Evolutionary conservation across 495 filamentous ascomycete species (phyloP), one percentile per base, ranked within the genome.

Genomic region (Bacidia rubella): DNA sequence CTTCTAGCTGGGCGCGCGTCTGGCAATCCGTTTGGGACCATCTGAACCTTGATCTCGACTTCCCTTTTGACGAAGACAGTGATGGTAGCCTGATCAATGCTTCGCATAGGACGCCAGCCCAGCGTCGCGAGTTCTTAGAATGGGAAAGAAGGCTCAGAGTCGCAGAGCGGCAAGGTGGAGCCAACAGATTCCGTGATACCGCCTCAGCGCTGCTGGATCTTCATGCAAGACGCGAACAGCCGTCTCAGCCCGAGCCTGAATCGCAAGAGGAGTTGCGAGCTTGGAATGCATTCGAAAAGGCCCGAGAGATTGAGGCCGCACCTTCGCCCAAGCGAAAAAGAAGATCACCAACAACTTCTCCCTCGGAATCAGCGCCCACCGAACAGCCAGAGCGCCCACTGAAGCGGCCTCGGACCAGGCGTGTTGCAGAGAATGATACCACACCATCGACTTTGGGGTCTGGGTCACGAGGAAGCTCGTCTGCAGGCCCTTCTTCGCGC

Each of bases 281-380:
- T 11, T 96, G 90, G 90, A 86, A 89, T 49, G 86, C 81, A 20
- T 81, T 95, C 51, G 88, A 96, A 57, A 85, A 80, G 56, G 86
- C 87, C 32, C 78, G 83, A 59, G 82, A 88, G 26, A 74, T 81
- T 20, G 78, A 84, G 48, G 70, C 72, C 25, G 61, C 74, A 45
- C 70, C 71, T 1, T 56, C 53, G n/a, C 56, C 66, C 17, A 65
- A 67, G 43, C 68, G 85, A 43, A 95, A 95, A 65, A 75, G 88
- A 41, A 90, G 87, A 62, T 84, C 87, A n/a, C 74, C 74, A 0
- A 87, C 83, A 11, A 68, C 80, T 19, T 90, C 87, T 11, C 86
- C 86, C 0, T 75, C 72, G 5, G 72, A 74, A 29, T 66, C 73
- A 1, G 78, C 83, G 61, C 57, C 57, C 11, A 72, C 77, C 9